These are phyloP conservation scores for Aspergillus quadricinctus DNA, from an alignment of 2,329 filamentous ascomycete species.

Conservation along the genomic window DNA sequence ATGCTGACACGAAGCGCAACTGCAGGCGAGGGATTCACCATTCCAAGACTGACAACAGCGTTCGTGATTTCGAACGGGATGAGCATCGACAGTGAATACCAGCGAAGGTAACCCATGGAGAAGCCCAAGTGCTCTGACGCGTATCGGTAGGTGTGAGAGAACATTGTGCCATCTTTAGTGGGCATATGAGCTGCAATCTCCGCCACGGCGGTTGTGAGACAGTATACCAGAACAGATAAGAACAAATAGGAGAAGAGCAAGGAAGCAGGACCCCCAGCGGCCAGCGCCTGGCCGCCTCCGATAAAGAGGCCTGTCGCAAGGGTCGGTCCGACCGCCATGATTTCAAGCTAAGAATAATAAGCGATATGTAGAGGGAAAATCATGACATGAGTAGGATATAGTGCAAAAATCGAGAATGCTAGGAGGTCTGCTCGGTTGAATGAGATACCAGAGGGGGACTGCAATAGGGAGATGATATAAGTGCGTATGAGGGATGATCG, in stretches of 20 bases:
- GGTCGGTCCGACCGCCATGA: constrained; percentile 56
- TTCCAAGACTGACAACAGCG: constrained; percentile 59
- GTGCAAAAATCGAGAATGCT: not conserved
- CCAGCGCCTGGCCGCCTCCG: constrained; percentile 50
- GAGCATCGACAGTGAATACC: constrained; percentile 44
- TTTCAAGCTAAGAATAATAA: constrained; percentile 33
- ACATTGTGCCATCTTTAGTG: constrained; percentile 35
- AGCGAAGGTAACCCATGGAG: constrained; percentile 40
- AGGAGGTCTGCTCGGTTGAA: not conserved
- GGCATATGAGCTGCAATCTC: constrained; percentile 38
- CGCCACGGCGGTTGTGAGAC: constrained; percentile 44
- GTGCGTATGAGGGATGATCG: not conserved
- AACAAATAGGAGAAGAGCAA: constrained; percentile 50
- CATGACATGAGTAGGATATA: not conserved
- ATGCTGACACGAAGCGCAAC: constrained; percentile 47
- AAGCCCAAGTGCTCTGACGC: constrained; percentile 37
- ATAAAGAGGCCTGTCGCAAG: constrained; percentile 55
- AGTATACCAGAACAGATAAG: constrained; percentile 44
- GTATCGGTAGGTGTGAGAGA: constrained; percentile 38
- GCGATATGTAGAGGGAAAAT: not conserved
- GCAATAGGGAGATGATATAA: not conserved
- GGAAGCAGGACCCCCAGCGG: constrained; percentile 49
- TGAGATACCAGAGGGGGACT: not conserved
- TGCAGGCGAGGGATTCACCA: constrained; percentile 47
- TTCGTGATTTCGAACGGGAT: constrained; percentile 59